Conservation (phyloP, 805 yeast species). For the Metschnikowia shivogae region DNA sequence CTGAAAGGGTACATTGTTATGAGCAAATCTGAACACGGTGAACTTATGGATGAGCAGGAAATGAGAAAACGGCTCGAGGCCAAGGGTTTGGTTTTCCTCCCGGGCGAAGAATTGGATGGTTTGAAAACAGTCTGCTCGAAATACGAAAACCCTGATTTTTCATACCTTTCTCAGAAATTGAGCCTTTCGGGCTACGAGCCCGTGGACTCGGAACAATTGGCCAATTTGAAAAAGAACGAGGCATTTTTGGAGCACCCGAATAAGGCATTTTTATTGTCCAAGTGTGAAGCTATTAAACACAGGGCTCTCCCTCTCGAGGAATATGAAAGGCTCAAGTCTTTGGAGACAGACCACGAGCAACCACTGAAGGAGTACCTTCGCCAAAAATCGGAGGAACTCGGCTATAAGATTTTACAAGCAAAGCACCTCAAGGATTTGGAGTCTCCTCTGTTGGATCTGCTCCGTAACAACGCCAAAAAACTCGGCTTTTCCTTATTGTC, state of each 20-base stretch:
- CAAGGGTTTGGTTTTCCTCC: slow-evolving; percentile 33
- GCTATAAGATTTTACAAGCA: slow-evolving; percentile 28
- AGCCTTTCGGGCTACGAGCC: slow-evolving; percentile 16
- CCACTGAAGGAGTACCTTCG: slow-evolving; percentile 33
- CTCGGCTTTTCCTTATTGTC: slow-evolving; percentile 9
- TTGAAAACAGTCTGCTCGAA: slow-evolving; percentile 13
- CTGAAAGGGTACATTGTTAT: slow-evolving; percentile 28
- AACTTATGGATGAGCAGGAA: slow-evolving; percentile 29
- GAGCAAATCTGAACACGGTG: slow-evolving; percentile 24
- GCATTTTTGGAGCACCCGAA: slow-evolving; percentile 22
- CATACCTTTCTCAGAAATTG: slow-evolving; percentile 20
- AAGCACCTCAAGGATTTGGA: slow-evolving; percentile 29
- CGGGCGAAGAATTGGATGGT: slow-evolving; percentile 19
- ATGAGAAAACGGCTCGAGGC: slow-evolving; percentile 29
- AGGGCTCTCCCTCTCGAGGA: slow-evolving; percentile 19
- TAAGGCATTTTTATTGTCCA: slow-evolving; percentile 20
- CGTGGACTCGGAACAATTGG: slow-evolving; percentile 12
- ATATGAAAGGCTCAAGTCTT: slow-evolving; percentile 11
- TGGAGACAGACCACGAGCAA: slow-evolving; percentile 26
- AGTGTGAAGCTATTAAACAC: slow-evolving; percentile 18
- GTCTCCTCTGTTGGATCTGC: slow-evolving; percentile 4
- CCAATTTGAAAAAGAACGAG: slow-evolving; percentile 13
- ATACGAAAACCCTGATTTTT: slow-evolving; percentile 22
- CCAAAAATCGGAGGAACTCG: slow-evolving; percentile 32
- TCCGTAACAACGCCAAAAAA: slow-evolving; percentile 3